These are phyloP conservation scores for Ophiognomonia clavigignenti-juglandacearum DNA, from an alignment of 2,329 filamentous ascomycete species.

Conservation along the genomic window DNA sequence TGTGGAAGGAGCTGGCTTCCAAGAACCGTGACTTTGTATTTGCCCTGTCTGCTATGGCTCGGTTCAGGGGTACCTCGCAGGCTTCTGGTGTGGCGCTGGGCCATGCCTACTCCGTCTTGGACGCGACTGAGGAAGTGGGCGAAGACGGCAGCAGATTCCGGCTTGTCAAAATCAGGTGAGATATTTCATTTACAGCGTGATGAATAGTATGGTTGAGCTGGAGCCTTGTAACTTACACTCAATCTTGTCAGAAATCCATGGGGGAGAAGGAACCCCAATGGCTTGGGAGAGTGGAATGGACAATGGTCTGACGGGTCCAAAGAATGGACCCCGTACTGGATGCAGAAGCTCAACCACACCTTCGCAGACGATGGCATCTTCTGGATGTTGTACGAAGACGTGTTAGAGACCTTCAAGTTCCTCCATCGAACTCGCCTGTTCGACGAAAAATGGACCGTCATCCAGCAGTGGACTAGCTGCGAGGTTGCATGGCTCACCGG, in stretches of 20 bases:
- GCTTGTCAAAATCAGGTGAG: slow-evolving; percentile 40
- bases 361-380: slow-evolving; percentile 63
- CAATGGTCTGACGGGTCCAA: slow-evolving; percentile 70
- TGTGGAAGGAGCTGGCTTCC: slow-evolving; percentile 65
- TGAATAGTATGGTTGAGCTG: too few species aligned
- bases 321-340: slow-evolving; percentile 71
- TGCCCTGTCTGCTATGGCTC: slow-evolving; percentile 29
- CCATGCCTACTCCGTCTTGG: slow-evolving; percentile 49
- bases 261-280: slow-evolving; percentile 48
- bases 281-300: slow-evolving; percentile 60
- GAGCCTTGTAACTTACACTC: background rate
- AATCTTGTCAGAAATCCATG: slow-evolving; percentile 57
- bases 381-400: slow-evolving; percentile 41
- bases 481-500: slow-evolving; percentile 40
- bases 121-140: slow-evolving; percentile 38
- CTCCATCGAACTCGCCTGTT: slow-evolving; percentile 43
- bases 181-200: slow-evolving; percentile 5
- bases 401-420: slow-evolving; percentile 39
- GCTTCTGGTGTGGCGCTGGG: slow-evolving; percentile 37
- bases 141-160: slow-evolving; percentile 34
- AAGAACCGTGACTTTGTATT: slow-evolving; percentile 66
- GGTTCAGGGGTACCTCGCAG: slow-evolving; percentile 21
- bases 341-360: slow-evolving; percentile 58
- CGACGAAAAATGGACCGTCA: slow-evolving; percentile 39
- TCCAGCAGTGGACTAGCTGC: slow-evolving; percentile 39